These are phyloP conservation scores for Pseudofabraea citricarpa DNA, from an alignment of 2,329 filamentous ascomycete species.

Conservation along the genomic window DNA sequence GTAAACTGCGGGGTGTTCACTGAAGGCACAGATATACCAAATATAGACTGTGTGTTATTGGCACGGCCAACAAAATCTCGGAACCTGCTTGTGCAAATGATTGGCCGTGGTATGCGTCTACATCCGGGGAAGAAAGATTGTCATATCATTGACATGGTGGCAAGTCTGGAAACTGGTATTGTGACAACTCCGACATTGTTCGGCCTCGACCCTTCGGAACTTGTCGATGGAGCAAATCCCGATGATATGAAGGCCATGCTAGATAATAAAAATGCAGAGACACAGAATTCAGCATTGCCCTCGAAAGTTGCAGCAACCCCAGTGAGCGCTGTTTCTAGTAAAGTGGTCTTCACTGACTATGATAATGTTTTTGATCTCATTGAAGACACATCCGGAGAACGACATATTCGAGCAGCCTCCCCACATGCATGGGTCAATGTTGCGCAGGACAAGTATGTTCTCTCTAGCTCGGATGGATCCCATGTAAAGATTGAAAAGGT, in stretches of 20 bases:
- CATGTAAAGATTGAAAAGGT: conserved; percentile 45
- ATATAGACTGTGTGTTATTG: conserved; percentile 88
- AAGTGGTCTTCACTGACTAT: conserved; percentile 75
- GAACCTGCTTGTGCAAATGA: conserved; percentile 97
- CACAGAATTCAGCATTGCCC: conserved; percentile 12
- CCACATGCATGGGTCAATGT: conserved; percentile 78
- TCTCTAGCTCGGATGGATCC: conserved; percentile 61
- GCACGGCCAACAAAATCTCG: conserved; percentile 84
- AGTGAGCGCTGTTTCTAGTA: conserved; percentile 7
- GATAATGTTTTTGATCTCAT: conserved; percentile 89
- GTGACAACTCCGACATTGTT: conserved; percentile 90
- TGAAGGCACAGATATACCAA: conserved; percentile 96
- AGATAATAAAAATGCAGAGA: conserved; percentile 40
- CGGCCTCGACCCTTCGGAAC: conserved; percentile 77
- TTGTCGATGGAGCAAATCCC: conserved; percentile 64
- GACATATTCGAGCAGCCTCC: conserved; percentile 73
- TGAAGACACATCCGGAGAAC: conserved; percentile 72
- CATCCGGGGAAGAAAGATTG: conserved; percentile 79
- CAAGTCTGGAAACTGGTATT: conserved; percentile 76
- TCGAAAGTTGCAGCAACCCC: background rate
- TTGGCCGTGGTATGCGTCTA: conserved; percentile 86
- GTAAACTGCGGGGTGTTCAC: conserved; percentile 96
- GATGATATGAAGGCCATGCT: conserved; percentile 55
- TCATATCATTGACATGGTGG: conserved; percentile 95
- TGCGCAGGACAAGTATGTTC: conserved; percentile 63